A percentile compares a stretch with the other conserved stretches of the same genome.
phyloP scores from a whole-genome alignment of 495 filamentous ascomycete genomes.

The Thermothielavioides terrestris region DNA sequence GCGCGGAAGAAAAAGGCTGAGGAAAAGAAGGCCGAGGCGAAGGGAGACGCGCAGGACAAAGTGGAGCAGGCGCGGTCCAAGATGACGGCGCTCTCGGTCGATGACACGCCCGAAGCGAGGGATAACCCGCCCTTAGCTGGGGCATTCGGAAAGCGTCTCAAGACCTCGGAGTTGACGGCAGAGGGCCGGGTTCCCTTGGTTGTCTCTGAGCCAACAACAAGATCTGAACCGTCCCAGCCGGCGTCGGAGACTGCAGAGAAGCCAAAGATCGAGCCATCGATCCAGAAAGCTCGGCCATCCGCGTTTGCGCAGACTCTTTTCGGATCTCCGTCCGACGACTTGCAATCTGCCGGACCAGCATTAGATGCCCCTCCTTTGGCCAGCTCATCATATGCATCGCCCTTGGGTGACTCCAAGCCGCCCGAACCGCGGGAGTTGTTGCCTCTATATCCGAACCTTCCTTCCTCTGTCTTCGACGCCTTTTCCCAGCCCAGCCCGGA shows the following conservation, averaged over 20 bases:
- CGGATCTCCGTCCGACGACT: conserved; percentile 28
- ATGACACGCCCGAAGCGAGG: conserved; percentile 8
- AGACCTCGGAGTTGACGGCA: conserved; percentile 18
- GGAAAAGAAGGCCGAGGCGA: conserved; percentile 42
- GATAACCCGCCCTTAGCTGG: conserved; percentile 17
- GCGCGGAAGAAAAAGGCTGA: conserved; percentile 77
- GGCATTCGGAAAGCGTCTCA: conserved; percentile 24
- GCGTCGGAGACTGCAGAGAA: not conserved
- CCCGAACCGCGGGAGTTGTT: no score
- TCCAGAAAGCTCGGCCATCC: conserved; percentile 41
- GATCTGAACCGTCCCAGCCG: not conserved
- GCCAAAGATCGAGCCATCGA: not conserved
- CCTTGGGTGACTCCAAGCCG: no score
- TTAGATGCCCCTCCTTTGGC: no score
- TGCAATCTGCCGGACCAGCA: no score
- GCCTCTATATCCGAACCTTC: conserved; percentile 22
- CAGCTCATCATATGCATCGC: no score
- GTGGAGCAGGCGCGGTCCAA: conserved; percentile 23
- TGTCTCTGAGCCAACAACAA: conserved; percentile 10
- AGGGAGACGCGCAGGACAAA: no score
- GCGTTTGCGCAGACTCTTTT: conserved; percentile 63
- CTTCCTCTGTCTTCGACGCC: conserved; percentile 39
- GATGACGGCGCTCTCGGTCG: conserved; percentile 21
- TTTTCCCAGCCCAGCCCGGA: conserved; percentile 93
- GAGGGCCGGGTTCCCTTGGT: conserved; percentile 14